phyloP scores from a whole-genome alignment of 2,329 filamentous ascomycete species.

The Penicillium italicum region DNA sequence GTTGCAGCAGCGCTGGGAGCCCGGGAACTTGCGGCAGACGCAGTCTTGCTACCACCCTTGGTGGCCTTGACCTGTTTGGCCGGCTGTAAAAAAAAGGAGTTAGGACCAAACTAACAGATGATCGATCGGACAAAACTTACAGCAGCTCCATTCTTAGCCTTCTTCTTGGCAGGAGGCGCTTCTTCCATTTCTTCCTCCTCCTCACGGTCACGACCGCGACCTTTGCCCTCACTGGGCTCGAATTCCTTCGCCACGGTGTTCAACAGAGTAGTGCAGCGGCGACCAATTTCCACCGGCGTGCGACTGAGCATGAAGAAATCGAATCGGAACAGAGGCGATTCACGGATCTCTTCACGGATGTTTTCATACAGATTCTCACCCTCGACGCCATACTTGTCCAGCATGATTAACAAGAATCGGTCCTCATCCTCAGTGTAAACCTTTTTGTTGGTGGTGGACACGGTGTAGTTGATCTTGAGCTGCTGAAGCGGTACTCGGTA shows the following conservation, averaged over 20 bases:
- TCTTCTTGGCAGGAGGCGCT: conserved; percentile 87
- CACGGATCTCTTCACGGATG: conserved; percentile 95
- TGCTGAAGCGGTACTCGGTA: conserved; percentile 97
- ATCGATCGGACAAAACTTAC: conserved; percentile 49
- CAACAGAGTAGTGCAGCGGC: conserved; percentile 88
- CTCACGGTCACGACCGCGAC: conserved; percentile 58
- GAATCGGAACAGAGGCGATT: conserved; percentile 91
- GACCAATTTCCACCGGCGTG: conserved; percentile 86
- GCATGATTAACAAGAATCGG: conserved; percentile 85
- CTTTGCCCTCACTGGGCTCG: conserved; percentile 74
- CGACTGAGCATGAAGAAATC: conserved; percentile 99
- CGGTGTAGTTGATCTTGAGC: conserved; percentile 97
- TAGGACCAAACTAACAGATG: neutral
- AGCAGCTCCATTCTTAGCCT: conserved; percentile 83
- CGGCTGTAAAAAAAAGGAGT: conserved; percentile 48
- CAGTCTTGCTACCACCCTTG: conserved; percentile 71
- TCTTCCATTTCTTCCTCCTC: conserved; percentile 82
- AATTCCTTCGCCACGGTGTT: conserved; percentile 95
- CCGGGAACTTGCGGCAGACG: conserved; percentile 72
- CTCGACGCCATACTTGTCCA: conserved; percentile 90
- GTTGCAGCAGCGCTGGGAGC: conserved; percentile 74
- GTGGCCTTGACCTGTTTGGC: conserved; percentile 91
- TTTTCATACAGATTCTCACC: conserved; percentile 85
- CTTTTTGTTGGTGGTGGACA: conserved; percentile 99
- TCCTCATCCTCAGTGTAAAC: conserved; percentile 99